These are phyloP conservation scores for Rhodamnia argentea DNA, from an alignment of 345 rosid genomes.

Conservation along the genomic window DNA sequence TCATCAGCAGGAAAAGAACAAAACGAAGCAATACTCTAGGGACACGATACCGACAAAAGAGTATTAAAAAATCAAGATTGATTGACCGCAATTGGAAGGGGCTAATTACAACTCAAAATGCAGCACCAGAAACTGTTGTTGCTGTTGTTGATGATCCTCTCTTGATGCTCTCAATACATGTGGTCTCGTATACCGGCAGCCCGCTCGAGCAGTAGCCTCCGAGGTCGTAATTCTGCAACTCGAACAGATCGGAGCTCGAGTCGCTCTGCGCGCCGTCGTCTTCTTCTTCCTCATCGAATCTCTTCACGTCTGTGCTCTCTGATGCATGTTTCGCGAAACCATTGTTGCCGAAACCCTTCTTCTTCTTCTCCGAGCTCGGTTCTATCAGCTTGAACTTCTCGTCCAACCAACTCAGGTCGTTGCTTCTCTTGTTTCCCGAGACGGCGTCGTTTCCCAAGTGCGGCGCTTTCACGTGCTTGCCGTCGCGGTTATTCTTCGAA, in stretches of 20 bases:
- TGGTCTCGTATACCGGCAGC: conserved; percentile 87
- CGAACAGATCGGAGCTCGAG: conserved; percentile 95
- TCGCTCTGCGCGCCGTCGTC: conserved; percentile 82
- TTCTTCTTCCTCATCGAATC: conserved; percentile 11
- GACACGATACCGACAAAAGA: neutral
- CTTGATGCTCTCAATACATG: conserved; percentile 60
- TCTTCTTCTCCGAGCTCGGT: conserved; percentile 24
- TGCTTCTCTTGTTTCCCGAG: neutral
- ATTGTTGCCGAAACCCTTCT: neutral
- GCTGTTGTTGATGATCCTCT: conserved; percentile 42
- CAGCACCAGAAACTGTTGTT: conserved; percentile 24
- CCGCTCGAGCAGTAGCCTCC: conserved; percentile 45
- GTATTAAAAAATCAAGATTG: neutral
- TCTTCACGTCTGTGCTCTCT: conserved; percentile 1
- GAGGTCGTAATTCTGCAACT: conserved; percentile 69
- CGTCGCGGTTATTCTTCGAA: neutral
- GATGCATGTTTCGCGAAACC: conserved; percentile 10
- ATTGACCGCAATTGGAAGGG: neutral
- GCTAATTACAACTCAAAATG: neutral
- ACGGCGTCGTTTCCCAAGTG: neutral
- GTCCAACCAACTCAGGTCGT: neutral
- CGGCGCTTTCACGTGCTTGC: neutral
- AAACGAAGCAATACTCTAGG: neutral
- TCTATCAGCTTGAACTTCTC: conserved; percentile 13
- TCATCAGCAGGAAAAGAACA: neutral